Base-by-base conservation (phyloP, 306 rosid genomes). In the Geum urbanum region DNA sequence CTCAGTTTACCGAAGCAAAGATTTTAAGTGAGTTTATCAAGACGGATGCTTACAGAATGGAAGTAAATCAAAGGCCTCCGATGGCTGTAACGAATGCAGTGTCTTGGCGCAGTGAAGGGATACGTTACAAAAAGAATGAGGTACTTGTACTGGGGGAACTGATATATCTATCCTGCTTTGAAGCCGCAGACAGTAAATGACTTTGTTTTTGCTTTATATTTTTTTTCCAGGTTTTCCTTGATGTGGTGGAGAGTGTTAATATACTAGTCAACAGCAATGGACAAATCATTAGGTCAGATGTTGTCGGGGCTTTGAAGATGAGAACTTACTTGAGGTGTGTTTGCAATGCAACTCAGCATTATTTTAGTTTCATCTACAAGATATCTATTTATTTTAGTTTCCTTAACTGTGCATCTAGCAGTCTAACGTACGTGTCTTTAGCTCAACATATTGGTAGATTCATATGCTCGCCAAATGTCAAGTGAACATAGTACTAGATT, bases 41-140 rank as follows among this genome's bases (percentile, higher is more conserved):
- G 89, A 95, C 99, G 0, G 99, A 95, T 83, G 99, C 99, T 65
- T 95, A 95, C 74, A 91, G 95, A 81, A 88, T 95, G 99, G 99
- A 95, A 75, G 95, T 89, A 69, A 85, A 85, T 0, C 99, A 95
- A 85, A 89, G 97, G 78, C 99, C 99, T 71, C 99, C 99, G 55
- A 95, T 95, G 99, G 99, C 99, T 54, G 99, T 95, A 62, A 95
- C 99, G 22, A 95, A 95, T 79, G 99, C 99, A 51, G 99, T 95
- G 27, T 95, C 99, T 63, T 95, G 99, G 99, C 99, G 97, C 46
- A 95, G 99, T 67, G 99, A 95, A 87, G 99, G 99, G 61, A 74
- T 95, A 76, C 82, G 55, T 67, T 91, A 95, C 91, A 95, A 95
- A 92, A 95, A 95, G 78, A 95, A 95, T 78, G 99, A 95, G 87